Base-by-base conservation (phyloP, 768 basidiomycete species). In the Tricholoma saponaceum region DNA sequence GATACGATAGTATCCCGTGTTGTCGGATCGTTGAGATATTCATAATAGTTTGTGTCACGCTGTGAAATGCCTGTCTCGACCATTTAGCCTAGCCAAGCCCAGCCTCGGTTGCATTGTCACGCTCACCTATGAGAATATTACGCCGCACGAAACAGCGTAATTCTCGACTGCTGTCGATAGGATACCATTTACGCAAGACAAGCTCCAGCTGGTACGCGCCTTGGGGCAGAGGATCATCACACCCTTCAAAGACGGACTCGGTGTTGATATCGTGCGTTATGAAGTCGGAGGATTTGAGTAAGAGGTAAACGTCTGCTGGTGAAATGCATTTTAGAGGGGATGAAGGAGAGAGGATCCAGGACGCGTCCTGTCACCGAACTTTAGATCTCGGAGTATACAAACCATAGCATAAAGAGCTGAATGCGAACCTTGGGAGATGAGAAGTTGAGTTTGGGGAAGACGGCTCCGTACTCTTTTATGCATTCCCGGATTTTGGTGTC, bases 391-490 rank as follows among this genome's bases (percentile, higher is more conserved):
- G n/a, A 20, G 33, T 6, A 41, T 20, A 20, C 20, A n/a, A n/a
- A n/a, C n/a, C n/a, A n/a, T n/a, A n/a, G 26, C 5, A 44, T 22
- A 7, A 23, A 26, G 10, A 23, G 8, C n/a, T 32, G 43, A 43
- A 52, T 18, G 65, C 58, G 20, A 58, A 90, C 95, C 76, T 87
- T 89, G 13, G 95, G 95, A n/a, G 92, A 87, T 5, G 94, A 92
- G 74, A 95, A 97, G 67, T 97, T 98, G 55, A 98, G 84, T 72
- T 98, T 98, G 0, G 95, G 95, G 69, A 98, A 98, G 26, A 96
- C 87, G 5, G 87, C 88, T 2, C 84, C 89, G 69, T 90, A 95
- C 56, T 80, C 71, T 46, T 73, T 64, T n/a, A 97, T 76, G 32
- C 79, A 81, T 13, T 74, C 69, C 51, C 90, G 74, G 59, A 98